Evolutionary conservation across 2,329 filamentous ascomycete genomes (phyloP).

Genomic region (Fusarium veterinarium): DNA sequence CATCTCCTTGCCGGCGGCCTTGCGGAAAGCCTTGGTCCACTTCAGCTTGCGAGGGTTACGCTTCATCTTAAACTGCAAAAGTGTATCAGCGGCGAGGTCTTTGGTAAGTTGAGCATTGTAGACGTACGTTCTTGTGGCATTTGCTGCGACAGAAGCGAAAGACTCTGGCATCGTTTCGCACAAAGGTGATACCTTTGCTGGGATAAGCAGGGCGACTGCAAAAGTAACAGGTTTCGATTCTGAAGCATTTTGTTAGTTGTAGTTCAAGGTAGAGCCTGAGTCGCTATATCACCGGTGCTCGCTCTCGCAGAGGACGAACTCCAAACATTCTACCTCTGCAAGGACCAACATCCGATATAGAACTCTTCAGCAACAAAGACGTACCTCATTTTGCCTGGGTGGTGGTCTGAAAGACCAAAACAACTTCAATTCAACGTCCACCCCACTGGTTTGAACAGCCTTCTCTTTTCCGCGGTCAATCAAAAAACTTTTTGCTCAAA

Average conservation of each 20-base stretch:
- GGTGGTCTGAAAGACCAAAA: conserved; percentile 44
- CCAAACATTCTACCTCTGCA: neutral
- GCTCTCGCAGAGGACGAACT: neutral
- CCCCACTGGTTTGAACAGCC: conserved; percentile 40
- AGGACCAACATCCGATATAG: neutral
- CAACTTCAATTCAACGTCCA: conserved; percentile 42
- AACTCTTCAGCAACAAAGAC: conserved; percentile 1
- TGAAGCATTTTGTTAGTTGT: conserved; percentile 40
- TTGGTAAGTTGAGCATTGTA: neutral
- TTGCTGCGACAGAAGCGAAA: conserved; percentile 71
- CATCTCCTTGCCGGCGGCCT: conserved; percentile 83
- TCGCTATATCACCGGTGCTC: conserved; percentile 9
- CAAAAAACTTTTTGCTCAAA: conserved; percentile 44
- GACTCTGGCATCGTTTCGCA: conserved; percentile 62
- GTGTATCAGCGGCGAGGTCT: conserved; percentile 15
- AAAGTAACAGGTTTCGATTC: conserved; percentile 60
- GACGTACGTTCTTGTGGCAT: conserved; percentile 68
- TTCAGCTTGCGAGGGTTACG: conserved; percentile 95
- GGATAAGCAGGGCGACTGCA: conserved; percentile 63
- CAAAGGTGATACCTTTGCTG: conserved; percentile 66
- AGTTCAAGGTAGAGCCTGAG: conserved; percentile 5
- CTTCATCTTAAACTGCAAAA: conserved; percentile 89
- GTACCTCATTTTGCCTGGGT: conserved; percentile 44
- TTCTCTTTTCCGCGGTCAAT: conserved; percentile 26
- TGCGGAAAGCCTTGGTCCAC: conserved; percentile 95